Percentiles rank a stretch among this genome's conserved stretches.
Evolutionary conservation across 257 asterid species (phyloP).

Genomic region (Catharanthus roseus): DNA sequence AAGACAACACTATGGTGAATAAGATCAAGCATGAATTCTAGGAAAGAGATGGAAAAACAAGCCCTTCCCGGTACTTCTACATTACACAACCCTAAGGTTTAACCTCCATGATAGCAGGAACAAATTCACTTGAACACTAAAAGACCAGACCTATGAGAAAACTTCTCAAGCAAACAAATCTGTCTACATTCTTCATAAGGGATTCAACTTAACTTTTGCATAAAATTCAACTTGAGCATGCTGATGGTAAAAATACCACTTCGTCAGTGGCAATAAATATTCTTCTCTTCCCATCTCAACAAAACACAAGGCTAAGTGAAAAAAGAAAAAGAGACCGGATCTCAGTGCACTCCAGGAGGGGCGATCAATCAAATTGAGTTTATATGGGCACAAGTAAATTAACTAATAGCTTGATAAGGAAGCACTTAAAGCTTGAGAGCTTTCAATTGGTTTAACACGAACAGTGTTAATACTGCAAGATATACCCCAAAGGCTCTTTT

Average conservation of each 20-base stretch:
- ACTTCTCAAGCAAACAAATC: neutral
- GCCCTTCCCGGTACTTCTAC: neutral
- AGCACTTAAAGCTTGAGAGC: neutral
- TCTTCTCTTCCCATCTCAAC: neutral
- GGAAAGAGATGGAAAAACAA: too few relatives aligned
- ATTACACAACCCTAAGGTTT: neutral
- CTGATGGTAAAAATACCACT: neutral
- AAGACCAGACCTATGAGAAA: neutral
- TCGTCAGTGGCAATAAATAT: neutral
- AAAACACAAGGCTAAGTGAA: neutral
- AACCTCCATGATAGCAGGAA: neutral
- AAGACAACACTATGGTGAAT: neutral
- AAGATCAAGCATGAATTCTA: too few relatives aligned
- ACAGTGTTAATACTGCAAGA: neutral
- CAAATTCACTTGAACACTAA: neutral
- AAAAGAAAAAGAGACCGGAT: neutral
- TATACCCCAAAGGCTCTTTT: neutral
- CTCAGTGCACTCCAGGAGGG: too few relatives aligned
- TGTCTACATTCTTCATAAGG: neutral
- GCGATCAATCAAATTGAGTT: neutral
- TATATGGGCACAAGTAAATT: too few relatives aligned
- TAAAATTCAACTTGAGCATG: neutral
- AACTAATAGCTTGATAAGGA: neutral
- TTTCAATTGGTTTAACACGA: neutral
- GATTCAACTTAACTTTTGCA: neutral